A percentile compares a stretch with the other conserved stretches of the same genome.
Evolutionary conservation across 1,284 basidiomycete species (phyloP).

Genomic region (Rhodotorula sp.): DNA sequence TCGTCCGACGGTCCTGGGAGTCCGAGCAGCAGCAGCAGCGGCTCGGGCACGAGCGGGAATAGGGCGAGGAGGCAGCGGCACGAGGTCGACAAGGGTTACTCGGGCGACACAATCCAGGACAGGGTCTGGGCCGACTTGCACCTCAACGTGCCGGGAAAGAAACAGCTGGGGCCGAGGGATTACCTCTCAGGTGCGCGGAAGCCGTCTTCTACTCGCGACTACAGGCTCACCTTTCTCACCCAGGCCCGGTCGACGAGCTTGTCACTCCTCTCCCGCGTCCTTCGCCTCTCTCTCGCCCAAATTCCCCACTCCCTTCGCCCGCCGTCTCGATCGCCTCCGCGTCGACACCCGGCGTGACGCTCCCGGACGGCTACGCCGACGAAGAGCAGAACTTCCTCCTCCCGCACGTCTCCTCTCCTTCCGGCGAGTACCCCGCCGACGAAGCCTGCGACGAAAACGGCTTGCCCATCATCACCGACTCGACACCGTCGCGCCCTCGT

Average conservation of each 20-base stretch:
- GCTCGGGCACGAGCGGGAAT: not conserved
- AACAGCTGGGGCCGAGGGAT: slow-evolving; percentile 13
- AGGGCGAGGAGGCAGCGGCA: slow-evolving; percentile 1
- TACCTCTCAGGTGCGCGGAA: slow-evolving; percentile 29
- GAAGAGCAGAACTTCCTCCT: not conserved
- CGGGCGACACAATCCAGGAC: slow-evolving; percentile 26
- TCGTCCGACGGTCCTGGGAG: not conserved
- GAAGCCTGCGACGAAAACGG: not conserved
- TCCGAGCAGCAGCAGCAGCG: not conserved
- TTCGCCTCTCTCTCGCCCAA: slow-evolving; percentile 31
- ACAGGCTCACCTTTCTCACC: not conserved
- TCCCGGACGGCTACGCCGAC: slow-evolving; percentile 10
- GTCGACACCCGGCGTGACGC: slow-evolving; percentile 4
- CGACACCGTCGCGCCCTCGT: slow-evolving; percentile 40
- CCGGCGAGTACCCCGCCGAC: not conserved
- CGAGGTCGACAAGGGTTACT: slow-evolving; percentile 32
- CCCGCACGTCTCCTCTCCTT: too few species aligned
- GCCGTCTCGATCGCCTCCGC: slow-evolving; percentile 30
- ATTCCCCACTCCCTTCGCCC: slow-evolving; percentile 30
- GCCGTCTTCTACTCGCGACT: not conserved
- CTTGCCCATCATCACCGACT: slow-evolving; percentile 29
- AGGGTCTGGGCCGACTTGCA: slow-evolving; percentile 4
- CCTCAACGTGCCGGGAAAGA: not conserved
- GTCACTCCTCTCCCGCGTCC: slow-evolving; percentile 31
- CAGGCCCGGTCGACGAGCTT: slow-evolving; percentile 37